Evolutionary conservation across 129 eudicot genomes (phyloP).

Genomic region (Gnaphalium uliginosum): DNA sequence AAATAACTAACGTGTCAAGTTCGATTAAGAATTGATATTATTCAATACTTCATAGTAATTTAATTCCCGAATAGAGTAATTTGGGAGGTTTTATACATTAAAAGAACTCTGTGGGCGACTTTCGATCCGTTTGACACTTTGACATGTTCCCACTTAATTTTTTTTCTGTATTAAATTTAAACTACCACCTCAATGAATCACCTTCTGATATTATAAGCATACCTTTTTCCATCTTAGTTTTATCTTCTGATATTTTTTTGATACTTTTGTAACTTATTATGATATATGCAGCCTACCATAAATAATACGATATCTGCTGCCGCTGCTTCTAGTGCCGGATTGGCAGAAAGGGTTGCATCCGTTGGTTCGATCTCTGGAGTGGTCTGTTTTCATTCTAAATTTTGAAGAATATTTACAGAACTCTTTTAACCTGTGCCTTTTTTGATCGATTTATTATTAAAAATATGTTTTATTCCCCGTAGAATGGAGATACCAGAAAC

Average conservation of each 20-base stretch:
- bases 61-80: neutral
- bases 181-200: too few species aligned
- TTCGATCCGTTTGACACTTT: neutral
- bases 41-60: neutral
- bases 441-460: constrained; percentile 3
- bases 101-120: neutral
- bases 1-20: too few species aligned
- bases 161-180: too few species aligned
- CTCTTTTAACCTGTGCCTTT: neutral
- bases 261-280: neutral
- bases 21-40: too few species aligned
- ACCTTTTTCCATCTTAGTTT: neutral
- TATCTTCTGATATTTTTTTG: neutral
- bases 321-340: constrained; percentile 68
- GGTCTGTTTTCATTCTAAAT: constrained; percentile 41
- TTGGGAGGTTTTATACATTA: neutral
- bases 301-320: constrained; percentile 56
- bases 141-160: too few species aligned
- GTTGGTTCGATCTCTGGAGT: constrained; percentile 59
- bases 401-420: neutral
- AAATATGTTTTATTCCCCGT: neutral
- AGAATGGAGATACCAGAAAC: constrained; percentile 82
- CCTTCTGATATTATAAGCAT: neutral
- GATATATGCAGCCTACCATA: constrained; percentile 58
- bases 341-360: constrained; percentile 68